These are phyloP conservation scores for Kwoniella europaea DNA, from an alignment of 768 basidiomycete genomes.

Conservation along the genomic window DNA sequence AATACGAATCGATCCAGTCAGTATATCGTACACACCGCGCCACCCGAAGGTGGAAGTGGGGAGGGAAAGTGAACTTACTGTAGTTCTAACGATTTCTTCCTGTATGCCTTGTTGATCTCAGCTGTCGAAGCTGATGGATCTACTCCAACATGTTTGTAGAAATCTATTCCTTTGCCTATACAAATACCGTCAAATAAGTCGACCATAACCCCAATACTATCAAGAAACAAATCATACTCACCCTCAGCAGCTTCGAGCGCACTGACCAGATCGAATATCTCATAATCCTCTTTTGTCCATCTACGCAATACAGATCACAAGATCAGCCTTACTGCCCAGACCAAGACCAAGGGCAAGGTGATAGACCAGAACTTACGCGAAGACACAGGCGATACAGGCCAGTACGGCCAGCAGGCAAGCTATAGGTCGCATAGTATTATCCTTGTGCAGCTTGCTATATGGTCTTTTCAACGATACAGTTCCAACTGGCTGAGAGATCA, in stretches of 20 bases:
- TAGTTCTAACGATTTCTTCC: slow-evolving; percentile 83
- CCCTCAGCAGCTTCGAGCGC: slow-evolving; percentile 82
- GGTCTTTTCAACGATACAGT: no score
- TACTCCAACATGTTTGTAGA: slow-evolving; percentile 92
- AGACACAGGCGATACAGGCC: background rate
- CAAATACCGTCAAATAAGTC: no score
- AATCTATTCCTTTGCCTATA: slow-evolving; percentile 82
- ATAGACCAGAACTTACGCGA: background rate
- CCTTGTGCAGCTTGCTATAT: no score
- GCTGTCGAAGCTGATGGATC: slow-evolving; percentile 67
- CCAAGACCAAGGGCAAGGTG: background rate
- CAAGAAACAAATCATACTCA: slow-evolving; percentile 41
- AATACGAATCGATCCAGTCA: background rate
- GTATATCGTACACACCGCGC: background rate
- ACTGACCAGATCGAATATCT: slow-evolving; percentile 91
- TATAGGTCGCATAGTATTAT: background rate
- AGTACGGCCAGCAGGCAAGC: background rate
- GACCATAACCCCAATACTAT: no score
- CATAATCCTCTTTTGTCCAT: slow-evolving; percentile 78
- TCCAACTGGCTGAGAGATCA: no score
- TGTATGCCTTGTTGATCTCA: slow-evolving; percentile 87
- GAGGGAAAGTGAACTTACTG: slow-evolving; percentile 68
- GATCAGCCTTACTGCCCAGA: background rate
- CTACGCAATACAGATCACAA: slow-evolving; percentile 14
- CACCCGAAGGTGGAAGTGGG: background rate